A percentile compares a stretch with the other conserved stretches of the same genome.
These are phyloP conservation scores for Peronospora tabacina DNA, from an alignment of 352 stramenopile species.

Conservation along the genomic window DNA sequence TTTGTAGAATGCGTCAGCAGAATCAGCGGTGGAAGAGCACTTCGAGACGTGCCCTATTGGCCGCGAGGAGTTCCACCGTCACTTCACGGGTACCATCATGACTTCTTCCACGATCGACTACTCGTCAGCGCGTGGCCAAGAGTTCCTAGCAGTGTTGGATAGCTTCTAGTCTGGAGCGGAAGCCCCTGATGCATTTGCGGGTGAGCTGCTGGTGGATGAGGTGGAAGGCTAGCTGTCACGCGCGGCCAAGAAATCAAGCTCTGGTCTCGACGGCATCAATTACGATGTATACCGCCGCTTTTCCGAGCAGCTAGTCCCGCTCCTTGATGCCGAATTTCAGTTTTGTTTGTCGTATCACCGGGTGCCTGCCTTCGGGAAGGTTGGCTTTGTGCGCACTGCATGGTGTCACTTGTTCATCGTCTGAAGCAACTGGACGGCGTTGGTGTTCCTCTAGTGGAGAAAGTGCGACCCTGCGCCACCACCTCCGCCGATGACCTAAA, in stretches of 20 bases:
- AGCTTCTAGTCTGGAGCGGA: background rate
- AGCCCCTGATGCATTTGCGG: background rate
- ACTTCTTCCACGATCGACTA: no score
- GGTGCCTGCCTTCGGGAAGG: constrained; percentile 21
- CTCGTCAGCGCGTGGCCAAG: background rate
- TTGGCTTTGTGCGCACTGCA: constrained; percentile 12
- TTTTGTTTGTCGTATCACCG: constrained; percentile 15
- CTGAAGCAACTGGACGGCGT: constrained; percentile 3
- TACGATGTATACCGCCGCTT: constrained; percentile 19
- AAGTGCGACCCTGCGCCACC: background rate
- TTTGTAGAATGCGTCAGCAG: background rate
- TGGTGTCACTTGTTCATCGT: constrained; percentile 6
- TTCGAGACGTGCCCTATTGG: background rate
- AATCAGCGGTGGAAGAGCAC: background rate
- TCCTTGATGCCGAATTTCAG: constrained; percentile 9
- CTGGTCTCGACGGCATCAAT: constrained; percentile 16
- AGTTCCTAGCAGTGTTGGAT: background rate
- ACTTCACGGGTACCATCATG: background rate
- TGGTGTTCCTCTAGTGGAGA: constrained; percentile 3
- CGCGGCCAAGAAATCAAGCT: background rate
- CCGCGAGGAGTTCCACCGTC: background rate
- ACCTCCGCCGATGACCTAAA: constrained; percentile 12
- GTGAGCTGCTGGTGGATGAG: constrained; percentile 7
- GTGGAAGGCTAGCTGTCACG: constrained; percentile 18
- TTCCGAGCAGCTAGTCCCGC: constrained; percentile 6